Percentiles rank a stretch among this genome's conserved stretches.
Evolutionary conservation across 2,329 filamentous ascomycete genomes (phyloP).

Genomic region (Epichloe coenophiala): DNA sequence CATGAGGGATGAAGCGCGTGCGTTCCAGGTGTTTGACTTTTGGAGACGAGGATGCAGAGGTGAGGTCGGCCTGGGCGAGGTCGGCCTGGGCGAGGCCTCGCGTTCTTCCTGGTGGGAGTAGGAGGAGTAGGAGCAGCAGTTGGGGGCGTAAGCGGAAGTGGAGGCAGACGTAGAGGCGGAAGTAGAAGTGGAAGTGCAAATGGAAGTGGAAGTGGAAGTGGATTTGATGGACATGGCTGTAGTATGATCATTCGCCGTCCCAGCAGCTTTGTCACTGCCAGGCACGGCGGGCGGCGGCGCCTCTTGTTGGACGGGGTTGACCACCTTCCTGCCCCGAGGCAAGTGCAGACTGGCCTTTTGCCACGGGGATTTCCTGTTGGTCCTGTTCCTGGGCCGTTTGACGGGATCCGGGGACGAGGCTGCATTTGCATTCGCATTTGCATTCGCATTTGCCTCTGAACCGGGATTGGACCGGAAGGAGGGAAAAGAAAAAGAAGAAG

Average conservation of each 20-base stretch:
- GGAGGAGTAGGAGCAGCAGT: not conserved
- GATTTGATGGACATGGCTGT: not conserved
- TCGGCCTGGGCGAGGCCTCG: constrained; percentile 1
- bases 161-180: too few species aligned
- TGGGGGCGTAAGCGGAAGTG: not conserved
- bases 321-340: constrained; percentile 7
- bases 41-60: constrained; percentile 11
- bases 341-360: constrained; percentile 10
- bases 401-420: not conserved
- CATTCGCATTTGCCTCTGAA: constrained; percentile 1
- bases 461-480: constrained; percentile 17
- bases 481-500: constrained; percentile 23
- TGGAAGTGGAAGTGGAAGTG: not conserved
- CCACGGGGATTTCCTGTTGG: constrained; percentile 9
- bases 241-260: not conserved
- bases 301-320: constrained; percentile 8
- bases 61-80: constrained; percentile 6
- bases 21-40: constrained; percentile 23
- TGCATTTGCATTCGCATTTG: not conserved
- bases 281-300: constrained; percentile 7
- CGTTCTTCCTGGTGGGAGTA: not conserved
- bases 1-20: constrained; percentile 22
- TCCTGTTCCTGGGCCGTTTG: not conserved
- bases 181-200: too few species aligned
- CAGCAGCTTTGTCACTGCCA: not conserved